These are phyloP conservation scores for Chrysoporthe austroafricana DNA, from an alignment of 2,329 filamentous ascomycete species.

Conservation along the genomic window DNA sequence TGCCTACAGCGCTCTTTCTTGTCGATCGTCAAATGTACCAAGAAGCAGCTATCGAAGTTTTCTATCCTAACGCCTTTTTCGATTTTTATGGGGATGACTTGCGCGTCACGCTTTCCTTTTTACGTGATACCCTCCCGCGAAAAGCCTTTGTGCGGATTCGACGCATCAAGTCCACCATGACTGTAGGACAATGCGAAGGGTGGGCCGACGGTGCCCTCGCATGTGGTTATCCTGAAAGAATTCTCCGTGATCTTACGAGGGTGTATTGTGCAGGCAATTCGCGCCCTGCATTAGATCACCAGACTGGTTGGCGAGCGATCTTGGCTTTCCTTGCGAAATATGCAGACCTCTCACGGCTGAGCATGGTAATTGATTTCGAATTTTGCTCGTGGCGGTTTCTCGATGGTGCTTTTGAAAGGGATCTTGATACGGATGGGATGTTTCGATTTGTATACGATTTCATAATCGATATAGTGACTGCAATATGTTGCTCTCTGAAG, in stretches of 20 bases:
- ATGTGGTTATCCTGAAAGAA: too few species aligned
- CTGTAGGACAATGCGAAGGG: too few species aligned
- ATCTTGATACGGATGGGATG: not conserved
- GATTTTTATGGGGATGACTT: conserved; percentile 12
- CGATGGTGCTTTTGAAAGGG: not conserved
- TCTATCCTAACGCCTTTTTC: conserved; percentile 15
- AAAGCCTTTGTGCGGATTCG: not conserved
- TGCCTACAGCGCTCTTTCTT: conserved; percentile 10
- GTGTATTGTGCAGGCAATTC: too few species aligned
- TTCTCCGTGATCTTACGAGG: too few species aligned
- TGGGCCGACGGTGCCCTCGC: too few species aligned
- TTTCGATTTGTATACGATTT: conserved; percentile 12
- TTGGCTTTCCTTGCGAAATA: not conserved
- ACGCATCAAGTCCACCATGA: too few species aligned
- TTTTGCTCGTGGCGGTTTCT: not conserved
- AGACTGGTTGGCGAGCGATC: not conserved
- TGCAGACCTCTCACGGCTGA: too few species aligned
- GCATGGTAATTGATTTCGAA: too few species aligned
- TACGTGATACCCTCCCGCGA: conserved; percentile 5
- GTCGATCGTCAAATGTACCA: not conserved
- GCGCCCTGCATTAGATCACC: too few species aligned
- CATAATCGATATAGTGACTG: conserved; percentile 8
- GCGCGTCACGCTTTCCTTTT: not conserved
- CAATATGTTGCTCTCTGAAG: not conserved
- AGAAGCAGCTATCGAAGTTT: conserved; percentile 11